Percentiles rank a stretch among this genome's conserved stretches.
phyloP scores from a whole-genome alignment of 1,284 basidiomycete genomes.

The Kalmanozyma brasiliensis region DNA sequence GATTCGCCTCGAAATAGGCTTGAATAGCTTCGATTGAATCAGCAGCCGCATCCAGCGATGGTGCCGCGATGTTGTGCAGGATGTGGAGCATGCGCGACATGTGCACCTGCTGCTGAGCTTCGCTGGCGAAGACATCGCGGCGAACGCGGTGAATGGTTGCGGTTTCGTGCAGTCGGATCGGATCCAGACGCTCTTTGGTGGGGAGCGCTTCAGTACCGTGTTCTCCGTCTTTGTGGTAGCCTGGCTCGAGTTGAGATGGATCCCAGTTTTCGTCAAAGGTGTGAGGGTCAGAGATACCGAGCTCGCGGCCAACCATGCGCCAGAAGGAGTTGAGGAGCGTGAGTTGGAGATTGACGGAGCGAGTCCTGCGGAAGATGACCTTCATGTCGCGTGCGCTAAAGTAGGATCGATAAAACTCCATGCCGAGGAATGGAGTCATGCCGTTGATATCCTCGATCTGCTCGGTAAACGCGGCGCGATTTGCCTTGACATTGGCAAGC shows the following conservation, averaged over 20 bases:
- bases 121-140: slow-evolving; percentile 68
- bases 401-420: slow-evolving; percentile 70
- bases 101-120: slow-evolving; percentile 69
- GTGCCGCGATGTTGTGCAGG: slow-evolving; percentile 68
- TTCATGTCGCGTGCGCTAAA: slow-evolving; percentile 69
- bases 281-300: slow-evolving; percentile 22
- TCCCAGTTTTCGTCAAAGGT: slow-evolving; percentile 23
- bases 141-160: slow-evolving; percentile 60
- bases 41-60: slow-evolving; percentile 67
- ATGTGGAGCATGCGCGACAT: slow-evolving; percentile 72
- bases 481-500: slow-evolving; percentile 21
- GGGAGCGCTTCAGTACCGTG: slow-evolving; percentile 59
- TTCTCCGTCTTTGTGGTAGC: slow-evolving; percentile 46
- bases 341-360: slow-evolving; percentile 33
- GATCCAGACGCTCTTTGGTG: slow-evolving; percentile 48
- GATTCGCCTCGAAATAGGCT: slow-evolving; percentile 63
- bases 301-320: slow-evolving; percentile 27
- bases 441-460: slow-evolving; percentile 32
- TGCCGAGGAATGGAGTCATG: slow-evolving; percentile 40
- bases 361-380: slow-evolving; percentile 28
- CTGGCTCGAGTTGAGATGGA: slow-evolving; percentile 12
- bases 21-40: slow-evolving; percentile 68
- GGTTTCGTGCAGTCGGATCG: slow-evolving; percentile 68
- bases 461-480: slow-evolving; percentile 17
- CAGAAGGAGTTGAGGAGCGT: slow-evolving; percentile 39